Evolutionary conservation across 306 rosid species (phyloP), one percentile per base, ranked within the genome.

Genomic region (Begonia masoniana): DNA sequence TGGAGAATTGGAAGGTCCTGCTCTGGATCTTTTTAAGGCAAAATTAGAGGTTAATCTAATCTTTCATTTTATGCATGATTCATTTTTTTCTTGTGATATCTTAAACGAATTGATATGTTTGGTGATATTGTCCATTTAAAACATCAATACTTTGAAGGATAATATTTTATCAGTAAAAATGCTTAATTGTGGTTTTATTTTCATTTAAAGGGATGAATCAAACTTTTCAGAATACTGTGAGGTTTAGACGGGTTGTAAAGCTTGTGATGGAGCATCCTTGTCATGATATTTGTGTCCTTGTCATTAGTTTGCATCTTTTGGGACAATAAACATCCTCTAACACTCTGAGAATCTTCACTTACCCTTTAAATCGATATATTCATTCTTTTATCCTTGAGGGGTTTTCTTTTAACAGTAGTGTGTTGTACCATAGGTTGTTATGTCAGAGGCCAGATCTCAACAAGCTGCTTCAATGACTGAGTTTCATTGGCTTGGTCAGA

Each of bases 391-490:
- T 39, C 57, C 47, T n/a, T 55, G 26, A 1, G 11, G 17, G 21
- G 54, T 26, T 46, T 54, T 41, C 15, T 19, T 43, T 51, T 52
- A 53, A 47, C 50, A 7, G 59, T 49, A 58, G 55, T 50, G 13
- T 51, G 19, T 51, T 55, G 39, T 13, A 46, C 48, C 21, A 51
- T 3, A 92, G 99, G 99, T 87, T 75, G 96, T 82, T 64, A 92
- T 83, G 96, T 83, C 94, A 11, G 99, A 92, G 81, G 94, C 95
- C 62, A 81, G 99, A 81, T 86, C 99, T 86, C 95, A 92, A 55
- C 99, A 92, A 76, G 99, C 96, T 70, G 99, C 95, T 54, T 86
- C 99, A 64, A 81, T 92, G 99, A 86, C 96, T 12, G 99, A 92
- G 65, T 86, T 92, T 60, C 67, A 73, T 55, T 92, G 99, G 99